A percentile compares a stretch with the other conserved stretches of the same genome.
phyloP scores from a whole-genome alignment of 202 grass and related monocot species.

The Setaria italica region DNA sequence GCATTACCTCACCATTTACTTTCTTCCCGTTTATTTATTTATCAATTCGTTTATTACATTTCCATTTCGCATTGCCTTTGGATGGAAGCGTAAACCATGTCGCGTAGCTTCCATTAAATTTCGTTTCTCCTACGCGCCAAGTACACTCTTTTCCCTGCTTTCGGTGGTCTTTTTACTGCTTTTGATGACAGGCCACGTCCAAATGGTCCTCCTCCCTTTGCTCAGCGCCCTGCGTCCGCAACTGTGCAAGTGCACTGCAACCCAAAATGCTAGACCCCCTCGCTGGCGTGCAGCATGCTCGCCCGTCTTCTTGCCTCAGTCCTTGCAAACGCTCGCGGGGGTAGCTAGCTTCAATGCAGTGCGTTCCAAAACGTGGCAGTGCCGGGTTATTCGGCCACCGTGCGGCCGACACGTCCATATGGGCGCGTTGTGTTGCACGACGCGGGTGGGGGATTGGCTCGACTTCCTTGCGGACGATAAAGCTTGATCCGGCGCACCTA shows the following conservation, averaged over 20 bases:
- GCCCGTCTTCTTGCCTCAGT: conserved; percentile 15
- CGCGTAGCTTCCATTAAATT: conserved; percentile 13
- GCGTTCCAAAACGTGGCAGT: conserved; percentile 32
- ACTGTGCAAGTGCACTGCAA: background rate
- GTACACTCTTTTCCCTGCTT: conserved; percentile 45
- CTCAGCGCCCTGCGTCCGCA: conserved; percentile 9
- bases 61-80: background rate
- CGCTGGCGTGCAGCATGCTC: background rate
- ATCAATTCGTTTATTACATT: background rate
- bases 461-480: conserved; percentile 30
- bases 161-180: conserved; percentile 57
- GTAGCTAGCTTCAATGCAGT: background rate
- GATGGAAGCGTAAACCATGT: conserved; percentile 5
- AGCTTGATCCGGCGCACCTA: conserved; percentile 42
- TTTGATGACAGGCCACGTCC: conserved; percentile 2
- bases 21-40: background rate
- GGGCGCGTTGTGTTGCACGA: conserved; percentile 35
- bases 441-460: background rate
- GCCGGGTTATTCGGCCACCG: background rate
- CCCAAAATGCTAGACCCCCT: background rate
- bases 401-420: conserved; percentile 26
- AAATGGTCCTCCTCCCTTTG: background rate
- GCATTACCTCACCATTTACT: background rate
- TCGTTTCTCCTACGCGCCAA: background rate
- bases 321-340: background rate